Conservation (phyloP, 2,329 filamentous ascomycete genomes). For the Phaeosphaeria sp. region DNA sequence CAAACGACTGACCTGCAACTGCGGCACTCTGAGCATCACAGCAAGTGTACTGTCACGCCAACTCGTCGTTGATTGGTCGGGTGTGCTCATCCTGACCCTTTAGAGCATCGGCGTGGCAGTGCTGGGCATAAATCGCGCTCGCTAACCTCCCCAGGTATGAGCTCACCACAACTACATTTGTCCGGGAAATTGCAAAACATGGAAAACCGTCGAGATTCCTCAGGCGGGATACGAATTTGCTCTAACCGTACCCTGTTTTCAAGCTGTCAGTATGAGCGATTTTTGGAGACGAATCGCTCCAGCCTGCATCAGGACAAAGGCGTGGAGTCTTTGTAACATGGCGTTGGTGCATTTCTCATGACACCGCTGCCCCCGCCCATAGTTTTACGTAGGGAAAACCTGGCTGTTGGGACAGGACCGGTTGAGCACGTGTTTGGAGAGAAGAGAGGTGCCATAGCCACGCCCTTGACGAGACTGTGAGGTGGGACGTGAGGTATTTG, state of each 20-base stretch:
- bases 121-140: constrained; percentile 6
- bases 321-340: constrained; percentile 11
- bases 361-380: constrained; percentile 3
- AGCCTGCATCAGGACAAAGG: constrained; percentile 9
- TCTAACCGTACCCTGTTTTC: constrained; percentile 13
- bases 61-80: constrained; percentile 2
- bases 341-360: constrained; percentile 5
- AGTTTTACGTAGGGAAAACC: constrained; percentile 11
- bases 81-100: background rate
- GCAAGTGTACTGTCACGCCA: constrained; percentile 1
- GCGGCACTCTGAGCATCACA: background rate
- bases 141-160: constrained; percentile 32
- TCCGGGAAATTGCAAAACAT: constrained; percentile 18
- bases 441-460: constrained; percentile 10
- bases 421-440: constrained; percentile 11
- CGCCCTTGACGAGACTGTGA: constrained; percentile 1
- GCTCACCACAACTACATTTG: constrained; percentile 9
- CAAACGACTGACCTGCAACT: background rate
- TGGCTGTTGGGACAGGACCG: constrained; percentile 1
- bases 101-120: constrained; percentile 6
- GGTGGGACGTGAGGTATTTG: background rate
- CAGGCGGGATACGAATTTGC: constrained; percentile 15
- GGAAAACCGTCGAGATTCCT: constrained; percentile 9
- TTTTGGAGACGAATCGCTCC: constrained; percentile 30
- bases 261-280: constrained; percentile 26